Conservation (phyloP, 768 basidiomycete species). For the Pisolithus tinctorius region DNA sequence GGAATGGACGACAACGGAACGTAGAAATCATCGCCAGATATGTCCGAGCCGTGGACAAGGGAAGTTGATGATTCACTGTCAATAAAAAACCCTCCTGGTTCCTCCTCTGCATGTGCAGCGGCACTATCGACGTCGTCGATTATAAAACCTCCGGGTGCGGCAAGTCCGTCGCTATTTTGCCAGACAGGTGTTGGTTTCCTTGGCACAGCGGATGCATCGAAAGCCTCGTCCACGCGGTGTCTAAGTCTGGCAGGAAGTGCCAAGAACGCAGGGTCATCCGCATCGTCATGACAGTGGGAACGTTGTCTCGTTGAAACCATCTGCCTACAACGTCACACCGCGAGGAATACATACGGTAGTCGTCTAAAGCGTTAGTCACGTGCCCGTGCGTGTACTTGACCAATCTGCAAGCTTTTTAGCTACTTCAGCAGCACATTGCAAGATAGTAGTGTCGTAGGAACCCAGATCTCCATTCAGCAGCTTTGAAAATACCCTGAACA, state of each 20-base stretch:
- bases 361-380: conserved; percentile 4
- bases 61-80: conserved; percentile 12
- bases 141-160: conserved; percentile 29
- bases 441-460: conserved; percentile 30
- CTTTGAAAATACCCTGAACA: conserved; percentile 46
- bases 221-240: conserved; percentile 46
- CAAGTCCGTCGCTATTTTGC: conserved; percentile 4
- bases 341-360: neutral
- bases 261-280: conserved; percentile 28
- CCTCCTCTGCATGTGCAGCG: conserved; percentile 6
- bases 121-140: conserved; percentile 17
- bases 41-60: neutral
- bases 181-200: neutral
- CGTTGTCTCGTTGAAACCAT: neutral
- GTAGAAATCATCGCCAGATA: conserved; percentile 10
- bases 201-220: conserved; percentile 23
- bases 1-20: conserved; percentile 57
- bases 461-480: conserved; percentile 39
- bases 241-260: conserved; percentile 37
- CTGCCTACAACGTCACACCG: neutral
- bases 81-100: conserved; percentile 26
- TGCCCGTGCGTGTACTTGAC: neutral
- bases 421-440: conserved; percentile 45
- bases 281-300: neutral
- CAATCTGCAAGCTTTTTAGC: conserved; percentile 36